Evolutionary conservation across 495 filamentous ascomycete species (phyloP).

Genomic region (Saxophila tyrrhenica): DNA sequence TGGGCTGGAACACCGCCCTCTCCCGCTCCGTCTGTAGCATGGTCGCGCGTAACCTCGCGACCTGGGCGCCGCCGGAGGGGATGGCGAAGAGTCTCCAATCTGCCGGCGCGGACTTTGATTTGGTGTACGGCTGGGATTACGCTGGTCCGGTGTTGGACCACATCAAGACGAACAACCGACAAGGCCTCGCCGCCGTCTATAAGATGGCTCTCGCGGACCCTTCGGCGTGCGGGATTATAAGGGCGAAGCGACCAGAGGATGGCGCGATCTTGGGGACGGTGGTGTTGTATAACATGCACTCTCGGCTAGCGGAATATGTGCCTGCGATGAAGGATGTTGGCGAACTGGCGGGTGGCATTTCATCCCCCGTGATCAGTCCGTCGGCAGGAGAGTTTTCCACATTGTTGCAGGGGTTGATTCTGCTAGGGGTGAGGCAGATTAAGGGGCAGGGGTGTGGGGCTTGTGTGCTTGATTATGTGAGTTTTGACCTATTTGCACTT

Average conservation of each 20-base stretch:
- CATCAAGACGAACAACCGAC: slow-evolving; percentile 60
- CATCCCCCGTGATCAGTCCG: slow-evolving; percentile 66
- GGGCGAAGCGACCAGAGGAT: slow-evolving; percentile 60
- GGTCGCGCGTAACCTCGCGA: slow-evolving; percentile 51
- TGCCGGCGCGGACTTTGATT: slow-evolving; percentile 59
- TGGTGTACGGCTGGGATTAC: slow-evolving; percentile 70
- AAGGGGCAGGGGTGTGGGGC: slow-evolving; percentile 61
- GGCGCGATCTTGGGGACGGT: slow-evolving; percentile 67
- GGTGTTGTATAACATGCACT: slow-evolving; percentile 63
- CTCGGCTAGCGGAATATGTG: slow-evolving; percentile 55
- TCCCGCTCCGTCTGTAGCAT: slow-evolving; percentile 56
- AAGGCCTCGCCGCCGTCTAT: slow-evolving; percentile 77
- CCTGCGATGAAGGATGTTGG: slow-evolving; percentile 49
- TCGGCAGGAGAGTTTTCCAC: slow-evolving; percentile 56
- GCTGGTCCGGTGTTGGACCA: slow-evolving; percentile 64
- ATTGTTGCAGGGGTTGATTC: slow-evolving; percentile 66
- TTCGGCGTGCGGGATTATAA: slow-evolving; percentile 66
- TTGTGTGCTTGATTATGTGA: slow-evolving; percentile 66
- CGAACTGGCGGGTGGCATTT: slow-evolving; percentile 56
- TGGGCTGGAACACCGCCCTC: slow-evolving; percentile 56
- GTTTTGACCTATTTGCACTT: slow-evolving; percentile 26
- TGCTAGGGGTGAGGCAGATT: slow-evolving; percentile 72
- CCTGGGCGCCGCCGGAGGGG: slow-evolving; percentile 65
- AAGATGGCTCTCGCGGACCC: slow-evolving; percentile 61
- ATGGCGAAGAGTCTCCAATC: slow-evolving; percentile 58